Percentiles rank a stretch among this genome's conserved stretches.
These are phyloP conservation scores for Zalaria obscura DNA, from an alignment of 2,329 filamentous ascomycete species.

Conservation along the genomic window DNA sequence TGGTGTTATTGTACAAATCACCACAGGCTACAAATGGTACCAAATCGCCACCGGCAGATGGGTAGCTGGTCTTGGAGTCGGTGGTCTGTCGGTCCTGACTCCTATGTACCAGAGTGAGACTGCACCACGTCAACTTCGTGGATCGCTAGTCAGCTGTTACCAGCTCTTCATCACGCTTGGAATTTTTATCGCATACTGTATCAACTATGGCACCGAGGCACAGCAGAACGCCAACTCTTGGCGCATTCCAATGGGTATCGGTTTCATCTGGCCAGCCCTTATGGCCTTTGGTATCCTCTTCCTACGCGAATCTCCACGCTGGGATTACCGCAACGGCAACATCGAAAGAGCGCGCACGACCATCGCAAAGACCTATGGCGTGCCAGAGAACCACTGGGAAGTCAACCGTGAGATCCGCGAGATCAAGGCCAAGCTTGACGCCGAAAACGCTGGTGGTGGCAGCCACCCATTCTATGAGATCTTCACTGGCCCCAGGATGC, in stretches of 20 bases:
- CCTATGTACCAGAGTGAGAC: conserved; percentile 58
- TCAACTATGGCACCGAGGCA: conserved; percentile 47
- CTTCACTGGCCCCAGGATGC: conserved; percentile 51
- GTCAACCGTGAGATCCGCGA: conserved; percentile 39
- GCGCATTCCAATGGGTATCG: conserved; percentile 49
- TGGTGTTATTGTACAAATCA: conserved; percentile 52
- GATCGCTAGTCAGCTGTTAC: conserved; percentile 49
- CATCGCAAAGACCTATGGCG: conserved; percentile 40
- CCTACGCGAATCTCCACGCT: conserved; percentile 43
- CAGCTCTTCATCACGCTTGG: conserved; percentile 58
- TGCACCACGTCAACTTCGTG: conserved; percentile 49
- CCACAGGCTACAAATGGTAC: conserved; percentile 42
- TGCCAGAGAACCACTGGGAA: conserved; percentile 39
- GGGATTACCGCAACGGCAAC: conserved; percentile 42
- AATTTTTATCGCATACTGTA: conserved; percentile 38
- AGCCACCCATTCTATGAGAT: conserved; percentile 51
- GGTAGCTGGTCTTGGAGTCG: conserved; percentile 53
- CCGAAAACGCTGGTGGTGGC: conserved; percentile 32
- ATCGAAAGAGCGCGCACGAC: conserved; percentile 35
- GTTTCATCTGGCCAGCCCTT: conserved; percentile 41
- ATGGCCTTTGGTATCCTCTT: conserved; percentile 40
- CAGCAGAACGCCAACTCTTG: conserved; percentile 38
- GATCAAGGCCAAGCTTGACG: conserved; percentile 41
- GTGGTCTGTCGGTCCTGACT: conserved; percentile 47
- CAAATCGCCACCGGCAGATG: conserved; percentile 52